Evolutionary conservation across 202 grass and related monocot species (phyloP), one percentile per base, ranked within the genome.

Genomic region (Zizania palustris): DNA sequence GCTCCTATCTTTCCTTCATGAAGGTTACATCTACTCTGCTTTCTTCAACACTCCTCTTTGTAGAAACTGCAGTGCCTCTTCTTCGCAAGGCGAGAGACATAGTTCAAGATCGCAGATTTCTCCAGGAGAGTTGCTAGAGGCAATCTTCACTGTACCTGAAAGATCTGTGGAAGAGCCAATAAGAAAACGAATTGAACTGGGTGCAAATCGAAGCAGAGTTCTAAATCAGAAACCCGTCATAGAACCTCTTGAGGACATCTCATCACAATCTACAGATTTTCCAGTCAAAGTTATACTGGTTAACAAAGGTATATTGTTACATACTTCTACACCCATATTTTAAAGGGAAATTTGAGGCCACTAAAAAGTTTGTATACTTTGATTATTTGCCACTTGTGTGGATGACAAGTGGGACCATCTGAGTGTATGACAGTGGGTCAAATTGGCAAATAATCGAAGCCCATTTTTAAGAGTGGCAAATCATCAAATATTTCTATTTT

Each of bases 111-210:
- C 43, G 37, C 70, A 76, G 73, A 90, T 89, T 72, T 84, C 83
- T 80, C 85, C 91, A 65, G 84, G 69, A 54, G 91, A 98, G 63
- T 67, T 98, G 66, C 38, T 98, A 67, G 80, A 87, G 78, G 82
- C 91, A 71, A 74, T 98, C 22, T 98, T 98, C 78, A 86, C 78
- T 71, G 80, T 90, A 80, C 89, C 91, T 71, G 91, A 82, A 63
- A 94, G 87, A 79, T 73, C 55, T 33, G 89, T 80, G 55, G 87
- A 90, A 37, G 85, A 90, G 79, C 80, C 80, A 68, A 82, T 82
- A 76, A 60, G 38, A 90, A 89, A 64, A 16, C 73, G 67, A 61
- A 86, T 84, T 65, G 82, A 85, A 69, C 63, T 92, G 59, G 91
- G 91, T 14, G 76, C 80, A 39, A 98, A 87, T 65, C 86, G 95